Percentiles rank a stretch among this genome's conserved stretches.
Evolutionary conservation across 441 rosid genomes (phyloP).

Genomic region (Jatropha multifida): DNA sequence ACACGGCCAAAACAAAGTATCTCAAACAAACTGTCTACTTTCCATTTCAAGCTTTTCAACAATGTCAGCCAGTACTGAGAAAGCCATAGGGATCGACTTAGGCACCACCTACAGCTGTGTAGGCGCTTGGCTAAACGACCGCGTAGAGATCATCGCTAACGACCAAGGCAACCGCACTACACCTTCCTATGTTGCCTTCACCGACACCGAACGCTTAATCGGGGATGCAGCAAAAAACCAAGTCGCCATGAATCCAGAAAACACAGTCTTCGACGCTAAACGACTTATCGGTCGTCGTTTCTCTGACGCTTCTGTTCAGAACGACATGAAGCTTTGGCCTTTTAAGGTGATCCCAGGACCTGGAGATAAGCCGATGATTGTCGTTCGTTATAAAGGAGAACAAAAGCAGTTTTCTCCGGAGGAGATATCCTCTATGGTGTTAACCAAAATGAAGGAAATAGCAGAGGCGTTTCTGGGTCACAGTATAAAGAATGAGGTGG

Average conservation of each 20-base stretch:
- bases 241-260: conserved; percentile 45
- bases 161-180: conserved; percentile 54
- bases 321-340: conserved; percentile 44
- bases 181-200: conserved; percentile 50
- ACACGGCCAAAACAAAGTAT: not conserved
- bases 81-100: conserved; percentile 45
- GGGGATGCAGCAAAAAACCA: conserved; percentile 55
- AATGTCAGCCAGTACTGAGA: conserved; percentile 22
- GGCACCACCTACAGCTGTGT: conserved; percentile 54
- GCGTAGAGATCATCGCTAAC: conserved; percentile 47
- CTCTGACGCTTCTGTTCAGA: conserved; percentile 40
- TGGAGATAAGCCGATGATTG: conserved; percentile 43
- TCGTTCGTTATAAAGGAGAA: conserved; percentile 37
- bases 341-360: conserved; percentile 38
- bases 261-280: conserved; percentile 48
- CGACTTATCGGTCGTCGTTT: conserved; percentile 50
- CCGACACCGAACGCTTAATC: conserved; percentile 42
- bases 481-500: conserved; percentile 28
- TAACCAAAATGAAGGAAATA: conserved; percentile 27
- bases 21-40: not conserved
- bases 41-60: not conserved
- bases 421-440: conserved; percentile 49
- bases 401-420: conserved; percentile 42
- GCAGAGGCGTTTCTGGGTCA: conserved; percentile 29
- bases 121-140: conserved; percentile 44